Conservation (phyloP, 192 early-diverging fungal species). For the Entomortierella parvispora region DNA sequence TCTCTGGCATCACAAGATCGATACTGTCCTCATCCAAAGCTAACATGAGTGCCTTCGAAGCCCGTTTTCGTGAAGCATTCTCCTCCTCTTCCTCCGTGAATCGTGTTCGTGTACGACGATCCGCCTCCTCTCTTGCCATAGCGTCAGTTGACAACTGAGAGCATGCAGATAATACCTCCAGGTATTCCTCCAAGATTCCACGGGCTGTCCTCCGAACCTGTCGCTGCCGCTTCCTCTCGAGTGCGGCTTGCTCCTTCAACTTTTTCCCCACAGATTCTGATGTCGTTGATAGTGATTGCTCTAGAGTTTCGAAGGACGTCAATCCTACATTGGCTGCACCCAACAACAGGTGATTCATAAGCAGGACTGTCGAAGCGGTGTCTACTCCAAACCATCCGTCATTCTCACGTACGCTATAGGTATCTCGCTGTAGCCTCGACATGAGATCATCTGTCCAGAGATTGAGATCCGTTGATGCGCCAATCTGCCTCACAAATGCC, state of each 20-base stretch:
- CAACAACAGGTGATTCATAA: slow-evolving; percentile 38
- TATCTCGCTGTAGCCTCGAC: slow-evolving; percentile 19
- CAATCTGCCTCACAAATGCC: slow-evolving; percentile 34
- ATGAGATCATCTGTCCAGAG: slow-evolving; percentile 28
- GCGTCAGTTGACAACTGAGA: slow-evolving; percentile 30
- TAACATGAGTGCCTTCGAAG: slow-evolving; percentile 9
- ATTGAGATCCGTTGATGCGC: slow-evolving; percentile 24
- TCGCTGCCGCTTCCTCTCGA: slow-evolving; percentile 8
- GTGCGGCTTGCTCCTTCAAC: not conserved
- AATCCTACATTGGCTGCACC: slow-evolving; percentile 24
- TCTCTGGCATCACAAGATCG: slow-evolving; percentile 3
- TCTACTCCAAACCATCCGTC: slow-evolving; percentile 31
- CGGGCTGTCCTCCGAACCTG: slow-evolving; percentile 25
- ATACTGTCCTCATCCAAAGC: slow-evolving; percentile 17
- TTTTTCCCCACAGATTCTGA: not conserved
- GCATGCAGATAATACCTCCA: slow-evolving; percentile 16
- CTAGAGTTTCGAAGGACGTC: slow-evolving; percentile 1
- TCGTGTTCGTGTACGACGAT: not conserved
- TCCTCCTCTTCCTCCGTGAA: not conserved
- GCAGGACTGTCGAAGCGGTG: slow-evolving; percentile 20
- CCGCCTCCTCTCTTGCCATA: not conserved
- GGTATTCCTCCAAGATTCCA: slow-evolving; percentile 37
- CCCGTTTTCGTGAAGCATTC: slow-evolving; percentile 5
- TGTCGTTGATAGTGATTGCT: not conserved
- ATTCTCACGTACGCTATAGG: slow-evolving; percentile 18